phyloP scores from a whole-genome alignment of 73 alveolate species.

The Tetrahymena elliotti region DNA sequence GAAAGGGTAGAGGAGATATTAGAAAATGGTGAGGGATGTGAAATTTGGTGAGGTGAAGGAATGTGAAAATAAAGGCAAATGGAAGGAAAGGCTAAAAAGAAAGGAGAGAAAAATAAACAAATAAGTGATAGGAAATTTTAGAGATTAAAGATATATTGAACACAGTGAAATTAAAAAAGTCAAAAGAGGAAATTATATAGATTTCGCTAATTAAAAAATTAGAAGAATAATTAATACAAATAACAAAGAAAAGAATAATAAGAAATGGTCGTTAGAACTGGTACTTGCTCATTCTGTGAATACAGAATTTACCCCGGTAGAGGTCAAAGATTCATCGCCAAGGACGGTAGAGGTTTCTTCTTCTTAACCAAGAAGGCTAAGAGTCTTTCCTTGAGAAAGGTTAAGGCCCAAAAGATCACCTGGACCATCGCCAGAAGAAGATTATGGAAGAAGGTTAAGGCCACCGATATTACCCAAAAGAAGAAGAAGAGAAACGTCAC shows the following conservation, averaged over 20 bases:
- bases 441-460: slow-evolving; percentile 81
- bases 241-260: background rate
- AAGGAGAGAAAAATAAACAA: background rate
- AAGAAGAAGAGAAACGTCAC: slow-evolving; percentile 75
- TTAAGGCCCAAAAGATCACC: slow-evolving; percentile 78
- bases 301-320: slow-evolving; percentile 89
- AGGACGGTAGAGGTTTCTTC: slow-evolving; percentile 82
- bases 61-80: background rate
- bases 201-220: background rate
- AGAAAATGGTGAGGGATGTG: background rate
- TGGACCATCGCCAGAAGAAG: slow-evolving; percentile 96
- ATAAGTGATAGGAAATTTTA: background rate
- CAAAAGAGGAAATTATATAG: background rate
- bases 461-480: slow-evolving; percentile 68
- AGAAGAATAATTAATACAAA: background rate
- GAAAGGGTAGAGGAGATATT: background rate
- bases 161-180: background rate
- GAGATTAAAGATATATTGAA: background rate
- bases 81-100: slow-evolving; percentile 1
- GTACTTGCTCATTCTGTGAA: slow-evolving; percentile 82
- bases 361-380: slow-evolving; percentile 70
- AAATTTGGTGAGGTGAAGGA: background rate
- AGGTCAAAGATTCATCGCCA: slow-evolving; percentile 81
- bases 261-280: slow-evolving; percentile 89
- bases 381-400: slow-evolving; percentile 64